Percentiles rank a stretch among this genome's conserved stretches.
Conservation (phyloP, 257 asterid genomes). For the Rhazya stricta region DNA sequence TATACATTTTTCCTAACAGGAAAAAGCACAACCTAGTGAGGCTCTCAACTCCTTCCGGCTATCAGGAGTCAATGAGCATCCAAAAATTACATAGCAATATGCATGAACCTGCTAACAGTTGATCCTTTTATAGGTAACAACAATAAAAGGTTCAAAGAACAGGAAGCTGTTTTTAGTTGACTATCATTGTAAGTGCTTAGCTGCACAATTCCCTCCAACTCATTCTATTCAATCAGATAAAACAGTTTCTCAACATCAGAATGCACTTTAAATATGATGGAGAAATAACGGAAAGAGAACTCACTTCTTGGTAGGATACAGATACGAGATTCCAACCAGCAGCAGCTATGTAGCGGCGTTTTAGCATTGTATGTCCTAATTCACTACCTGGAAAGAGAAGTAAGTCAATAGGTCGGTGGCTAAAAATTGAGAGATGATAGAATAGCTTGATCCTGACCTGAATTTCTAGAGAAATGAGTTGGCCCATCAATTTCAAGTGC, state of each 20-base stretch:
- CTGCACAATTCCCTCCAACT: neutral
- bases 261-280: neutral
- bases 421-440: neutral
- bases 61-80: neutral
- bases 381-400: constrained; percentile 52
- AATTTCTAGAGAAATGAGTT: constrained; percentile 91
- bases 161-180: neutral
- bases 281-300: constrained; percentile 18
- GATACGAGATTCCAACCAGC: constrained; percentile 87
- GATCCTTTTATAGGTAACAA: neutral
- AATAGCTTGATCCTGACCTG: constrained; percentile 39
- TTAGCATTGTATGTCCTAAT: constrained; percentile 82
- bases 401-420: constrained; percentile 6
- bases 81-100: neutral
- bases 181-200: neutral
- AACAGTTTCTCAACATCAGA: neutral
- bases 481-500: constrained; percentile 96
- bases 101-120: neutral
- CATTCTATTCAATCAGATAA: neutral
- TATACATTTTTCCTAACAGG: neutral
- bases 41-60: neutral
- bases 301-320: constrained; percentile 70
- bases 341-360: constrained; percentile 71
- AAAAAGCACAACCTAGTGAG: neutral
- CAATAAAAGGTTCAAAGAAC: neutral